Percentiles rank a stretch among this genome's conserved stretches.
Conservation (phyloP, 306 rosid genomes). For the Neltuma alba region DNA sequence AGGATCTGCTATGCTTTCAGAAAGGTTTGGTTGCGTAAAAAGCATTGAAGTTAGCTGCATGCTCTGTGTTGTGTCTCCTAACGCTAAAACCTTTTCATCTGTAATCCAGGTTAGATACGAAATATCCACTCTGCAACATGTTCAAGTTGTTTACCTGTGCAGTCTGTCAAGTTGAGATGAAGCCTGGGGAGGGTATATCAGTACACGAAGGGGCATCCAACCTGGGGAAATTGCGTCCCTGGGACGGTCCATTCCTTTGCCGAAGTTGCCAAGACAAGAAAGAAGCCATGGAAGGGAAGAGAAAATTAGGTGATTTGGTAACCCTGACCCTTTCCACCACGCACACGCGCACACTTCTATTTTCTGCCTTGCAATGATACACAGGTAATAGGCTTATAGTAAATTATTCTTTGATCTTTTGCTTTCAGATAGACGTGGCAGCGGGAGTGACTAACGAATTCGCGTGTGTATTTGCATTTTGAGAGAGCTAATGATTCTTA, state of each 20-base stretch:
- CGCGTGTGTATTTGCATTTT: constrained; percentile 53
- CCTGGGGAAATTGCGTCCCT: constrained; percentile 77
- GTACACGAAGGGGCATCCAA: constrained; percentile 68
- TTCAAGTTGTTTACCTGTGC: constrained; percentile 94
- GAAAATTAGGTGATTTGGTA: constrained; percentile 57
- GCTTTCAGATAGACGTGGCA: constrained; percentile 81
- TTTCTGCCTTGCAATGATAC: constrained; percentile 24
- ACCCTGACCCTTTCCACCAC: constrained; percentile 1
- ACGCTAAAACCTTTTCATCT: constrained; percentile 37
- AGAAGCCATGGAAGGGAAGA: constrained; percentile 99
- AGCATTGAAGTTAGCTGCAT: background rate
- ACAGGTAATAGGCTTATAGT: constrained; percentile 13
- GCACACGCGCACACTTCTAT: background rate
- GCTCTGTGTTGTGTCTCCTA: constrained; percentile 27
- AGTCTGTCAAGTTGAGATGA: constrained; percentile 90
- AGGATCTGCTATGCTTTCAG: constrained; percentile 97
- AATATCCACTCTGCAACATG: constrained; percentile 99
- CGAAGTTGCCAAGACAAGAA: constrained; percentile 90
- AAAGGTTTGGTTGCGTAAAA: constrained; percentile 67
- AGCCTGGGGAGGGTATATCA: constrained; percentile 95
- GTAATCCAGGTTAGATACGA: constrained; percentile 82
- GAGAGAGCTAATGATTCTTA: constrained; percentile 59
- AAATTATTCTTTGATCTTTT: constrained; percentile 30
- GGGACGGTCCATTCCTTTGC: constrained; percentile 99
- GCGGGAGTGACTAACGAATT: constrained; percentile 77